A percentile compares a stretch with the other conserved stretches of the same genome.
Evolutionary conservation across 306 rosid species (phyloP).

Genomic region (Ziziphus jujuba): DNA sequence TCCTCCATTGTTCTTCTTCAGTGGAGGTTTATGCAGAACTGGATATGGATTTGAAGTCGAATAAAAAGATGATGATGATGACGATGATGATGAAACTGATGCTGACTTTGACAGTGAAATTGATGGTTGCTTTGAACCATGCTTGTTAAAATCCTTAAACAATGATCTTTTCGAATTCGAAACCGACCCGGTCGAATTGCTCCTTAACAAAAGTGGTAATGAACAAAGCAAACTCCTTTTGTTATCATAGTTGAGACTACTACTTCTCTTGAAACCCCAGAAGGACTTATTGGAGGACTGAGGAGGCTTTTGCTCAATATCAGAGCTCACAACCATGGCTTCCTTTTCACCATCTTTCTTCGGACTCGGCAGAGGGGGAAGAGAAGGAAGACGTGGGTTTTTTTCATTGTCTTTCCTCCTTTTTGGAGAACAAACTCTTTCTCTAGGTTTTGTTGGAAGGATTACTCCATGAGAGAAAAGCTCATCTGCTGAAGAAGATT

Average conservation of each 20-base stretch:
- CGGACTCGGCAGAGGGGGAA: slow-evolving; percentile 41
- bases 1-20: slow-evolving; percentile 64
- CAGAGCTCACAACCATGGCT: slow-evolving; percentile 25
- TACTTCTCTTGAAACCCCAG: slow-evolving; percentile 90
- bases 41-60: slow-evolving; percentile 32
- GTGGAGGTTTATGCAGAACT: slow-evolving; percentile 45
- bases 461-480: slow-evolving; percentile 81
- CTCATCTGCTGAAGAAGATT: slow-evolving; percentile 79
- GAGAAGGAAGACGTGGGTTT: slow-evolving; percentile 40
- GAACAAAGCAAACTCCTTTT: slow-evolving; percentile 49
- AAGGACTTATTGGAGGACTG: slow-evolving; percentile 61
- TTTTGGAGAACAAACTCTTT: slow-evolving; percentile 23
- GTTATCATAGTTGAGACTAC: slow-evolving; percentile 66
- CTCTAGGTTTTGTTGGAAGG: slow-evolving; percentile 57
- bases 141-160: slow-evolving; percentile 36
- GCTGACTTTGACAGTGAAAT: slow-evolving; percentile 33
- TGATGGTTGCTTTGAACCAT: slow-evolving; percentile 30
- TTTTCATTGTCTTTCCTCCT: slow-evolving; percentile 14
- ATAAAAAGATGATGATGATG: no score
- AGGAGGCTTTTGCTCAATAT: slow-evolving; percentile 39
- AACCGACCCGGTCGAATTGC: slow-evolving; percentile 76
- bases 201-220: slow-evolving; percentile 61
- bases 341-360: slow-evolving; percentile 48
- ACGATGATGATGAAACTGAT: slow-evolving; percentile 30
- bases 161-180: slow-evolving; percentile 45